Evolutionary conservation across 225 moss, liverwort and hornwort genomes (phyloP).

Genomic region (Neckera pumila): DNA sequence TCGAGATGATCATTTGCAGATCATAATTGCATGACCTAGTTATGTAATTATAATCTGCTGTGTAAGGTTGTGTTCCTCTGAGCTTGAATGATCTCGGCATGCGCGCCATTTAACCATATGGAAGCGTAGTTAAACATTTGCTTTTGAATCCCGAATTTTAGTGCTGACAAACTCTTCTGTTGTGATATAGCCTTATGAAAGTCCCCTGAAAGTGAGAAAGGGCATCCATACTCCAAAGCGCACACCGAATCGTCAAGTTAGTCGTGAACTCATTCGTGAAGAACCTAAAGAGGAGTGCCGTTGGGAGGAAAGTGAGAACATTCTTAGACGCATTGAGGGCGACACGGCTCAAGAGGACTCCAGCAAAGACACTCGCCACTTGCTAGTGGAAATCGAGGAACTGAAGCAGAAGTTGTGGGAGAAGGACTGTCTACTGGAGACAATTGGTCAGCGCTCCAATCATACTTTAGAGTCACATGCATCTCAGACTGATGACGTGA

Average conservation of each 20-base stretch:
- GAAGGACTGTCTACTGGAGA: constrained; percentile 49
- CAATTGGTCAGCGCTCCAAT: constrained; percentile 30
- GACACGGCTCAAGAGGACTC: constrained; percentile 36
- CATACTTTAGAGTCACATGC: constrained; percentile 27
- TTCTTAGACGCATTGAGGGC: constrained; percentile 49
- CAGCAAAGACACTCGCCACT: constrained; percentile 22
- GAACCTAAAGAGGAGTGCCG: constrained; percentile 43
- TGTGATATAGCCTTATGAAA: constrained; percentile 41
- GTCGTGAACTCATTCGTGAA: constrained; percentile 27
- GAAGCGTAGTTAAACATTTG: background rate
- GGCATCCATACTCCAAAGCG: constrained; percentile 21
- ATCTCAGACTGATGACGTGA: constrained; percentile 37
- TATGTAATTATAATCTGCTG: background rate
- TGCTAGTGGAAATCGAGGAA: constrained; percentile 47
- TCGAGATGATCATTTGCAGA: background rate
- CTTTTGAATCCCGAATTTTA: background rate
- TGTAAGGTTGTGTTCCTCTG: background rate
- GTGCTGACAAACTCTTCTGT: background rate
- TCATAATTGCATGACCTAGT: background rate
- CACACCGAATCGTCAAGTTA: constrained; percentile 25
- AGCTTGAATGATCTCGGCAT: background rate
- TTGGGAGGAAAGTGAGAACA: constrained; percentile 68
- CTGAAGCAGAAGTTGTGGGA: constrained; percentile 61
- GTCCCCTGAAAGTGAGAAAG: constrained; percentile 40
- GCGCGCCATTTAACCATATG: background rate